Evolutionary conservation across 1,139 yeast genomes (phyloP), one percentile per base, ranked within the genome.

Genomic region (Yarrowia galli): DNA sequence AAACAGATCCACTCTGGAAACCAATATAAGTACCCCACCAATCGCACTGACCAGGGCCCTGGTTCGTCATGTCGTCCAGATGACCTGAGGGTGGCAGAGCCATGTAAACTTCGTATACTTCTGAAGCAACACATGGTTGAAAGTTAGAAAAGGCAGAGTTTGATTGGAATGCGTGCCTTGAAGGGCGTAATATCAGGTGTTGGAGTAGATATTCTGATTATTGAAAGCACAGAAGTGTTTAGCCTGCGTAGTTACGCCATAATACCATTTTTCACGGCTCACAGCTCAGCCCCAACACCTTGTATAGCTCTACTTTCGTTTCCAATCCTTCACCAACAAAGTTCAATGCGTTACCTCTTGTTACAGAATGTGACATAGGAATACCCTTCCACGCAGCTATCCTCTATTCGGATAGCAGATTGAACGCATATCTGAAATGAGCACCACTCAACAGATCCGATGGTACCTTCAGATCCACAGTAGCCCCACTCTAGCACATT

Each of bases 31-130:
- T n/a, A n/a, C 53, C 36, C 53, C 53, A 48, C 35, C 23, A 2
- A 40, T 10, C 12, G 3, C 7, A 22, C n/a, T 13, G 53, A 48
- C 53, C 38, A 48, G 53, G 38, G 53, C 53, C 53, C 53, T 48
- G 25, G 56, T 32, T 13, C n/a, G 2, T 22, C 58, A 36, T 53
- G 60, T 36, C 45, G 32, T 22, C 60, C 60, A 15, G 60, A 53
- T 53, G 60, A 53, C 60, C 43, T 36, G 32, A 51, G 42, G 10
- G 20, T 36, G 43, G 36, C 28, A 36, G 32, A 36, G 60, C 60
- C 32, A 53, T 53, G 60, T 53, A 53, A 35, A 53, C 60, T 53
- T 53, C 45, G 60, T 53, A 53, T 15, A 53, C 60, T 53, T 53
- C 35, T 53, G 60, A 53, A 53, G 60, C 60, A 53, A 53, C 45